Base-by-base conservation (phyloP, 768 basidiomycete species). In the Lactarius hatsudake region DNA sequence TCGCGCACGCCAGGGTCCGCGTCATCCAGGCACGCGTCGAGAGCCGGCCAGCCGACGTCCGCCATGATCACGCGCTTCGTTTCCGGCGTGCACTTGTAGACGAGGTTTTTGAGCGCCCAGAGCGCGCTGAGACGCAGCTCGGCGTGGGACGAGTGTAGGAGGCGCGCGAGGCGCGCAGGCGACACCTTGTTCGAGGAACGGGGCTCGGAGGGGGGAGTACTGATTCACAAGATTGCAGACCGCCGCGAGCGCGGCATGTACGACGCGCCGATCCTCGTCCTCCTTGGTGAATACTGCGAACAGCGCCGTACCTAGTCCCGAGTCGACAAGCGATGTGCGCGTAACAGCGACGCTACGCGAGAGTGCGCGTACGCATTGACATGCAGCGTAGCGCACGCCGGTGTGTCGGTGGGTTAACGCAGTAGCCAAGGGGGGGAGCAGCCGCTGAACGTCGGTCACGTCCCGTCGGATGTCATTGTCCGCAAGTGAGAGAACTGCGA, bases 41-140 rank as follows among this genome's bases (percentile, higher is more conserved):
- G 76, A 17, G 81, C 77, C 0, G 73, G 72, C 91, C 93, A 95
- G 1, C 86, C 87, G 3, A 97, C 72, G 54, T 80, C 78, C n/a
- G 77, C 76, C 84, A 93, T 90, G 17, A 94, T 83, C 65, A 81
- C 78, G 51, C 78, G 78, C 76, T 93, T 94, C 60, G 84, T 84
- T 53, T 82, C 80, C n/a, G 79, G 76, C 3, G 77, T 78, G 40
- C 87, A 85, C 72, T 87, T 88, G 74, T 84, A 84, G 2, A 93
- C 74, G n/a, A 93, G 74, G 72, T 96, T 97, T 75, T 93, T 94
- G 42, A 95, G 76, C 0, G 89, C 90, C 94, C 94, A 96, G n/a
- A 96, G 73, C 0, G 89, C 86, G 68, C 87, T 93, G 34, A 89
- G 74, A 8, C 85, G 79, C 8, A 94, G 78, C 0, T 82, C 80